Conservation (phyloP, 495 filamentous ascomycete genomes). For the Opeltia flavorubescens region DNA sequence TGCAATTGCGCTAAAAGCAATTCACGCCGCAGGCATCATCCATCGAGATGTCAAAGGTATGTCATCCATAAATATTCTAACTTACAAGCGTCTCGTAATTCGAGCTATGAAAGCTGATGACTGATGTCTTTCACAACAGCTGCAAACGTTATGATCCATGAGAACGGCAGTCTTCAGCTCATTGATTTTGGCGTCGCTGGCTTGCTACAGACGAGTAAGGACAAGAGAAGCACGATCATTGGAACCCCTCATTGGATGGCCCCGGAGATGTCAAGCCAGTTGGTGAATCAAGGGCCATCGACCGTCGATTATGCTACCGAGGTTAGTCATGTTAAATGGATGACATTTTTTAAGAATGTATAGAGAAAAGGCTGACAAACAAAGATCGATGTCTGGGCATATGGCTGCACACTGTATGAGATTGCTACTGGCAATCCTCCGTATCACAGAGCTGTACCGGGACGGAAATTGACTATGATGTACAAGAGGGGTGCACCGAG, state of each 20-base stretch:
- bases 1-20: conserved; percentile 66
- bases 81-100: no score
- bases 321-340: conserved; percentile 15
- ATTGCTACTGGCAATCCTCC: conserved; percentile 84
- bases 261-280: conserved; percentile 46
- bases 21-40: conserved; percentile 85
- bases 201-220: conserved; percentile 63
- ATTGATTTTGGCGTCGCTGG: conserved; percentile 95
- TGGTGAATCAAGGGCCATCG: neutral
- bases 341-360: neutral
- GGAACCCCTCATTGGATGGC: conserved; percentile 97
- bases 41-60: conserved; percentile 91
- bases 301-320: conserved; percentile 41
- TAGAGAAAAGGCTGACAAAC: neutral
- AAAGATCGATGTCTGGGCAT: conserved; percentile 89
- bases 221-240: conserved; percentile 85
- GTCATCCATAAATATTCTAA: no score
- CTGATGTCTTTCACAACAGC: conserved; percentile 26
- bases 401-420: conserved; percentile 80
- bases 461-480: conserved; percentile 43
- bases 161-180: conserved; percentile 74
- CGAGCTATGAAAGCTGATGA: neutral
- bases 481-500: conserved; percentile 47
- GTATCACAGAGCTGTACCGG: conserved; percentile 37
- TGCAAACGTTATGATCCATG: conserved; percentile 81